Evolutionary conservation across 129 eudicot genomes (phyloP), one percentile per base, ranked within the genome.

Genomic region (Saussurea involucrata): DNA sequence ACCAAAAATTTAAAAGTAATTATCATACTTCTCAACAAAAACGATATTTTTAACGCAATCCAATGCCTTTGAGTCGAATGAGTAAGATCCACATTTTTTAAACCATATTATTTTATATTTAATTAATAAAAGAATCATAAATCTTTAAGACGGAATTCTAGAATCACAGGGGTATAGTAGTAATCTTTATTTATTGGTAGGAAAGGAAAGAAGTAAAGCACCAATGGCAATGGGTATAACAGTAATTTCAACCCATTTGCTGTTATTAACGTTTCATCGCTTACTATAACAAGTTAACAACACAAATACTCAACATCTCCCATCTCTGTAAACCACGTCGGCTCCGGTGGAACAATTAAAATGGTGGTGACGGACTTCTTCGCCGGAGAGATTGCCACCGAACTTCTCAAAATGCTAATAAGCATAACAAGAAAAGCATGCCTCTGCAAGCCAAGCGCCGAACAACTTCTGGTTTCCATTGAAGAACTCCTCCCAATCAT

Each of bases 361-460:
- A 94, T 91, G 96, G 87, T 84, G 36, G 83, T 94, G 5, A 83
- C 93, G 15, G 98, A 94, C 33, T 69, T 91, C 3, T 94, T 94
- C 77, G 98, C 84, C 79, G 98, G 98, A 71, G 98, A 94, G 68
- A 89, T 94, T 1, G 88, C 97, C 78, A 87, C 93, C 2, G 98
- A 94, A 75, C 97, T 94, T 12, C 85, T 94, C 20, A 94, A 91
- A 80, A 75, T 76, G 78, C 89, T 94, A 68, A 0, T 89, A 8
- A 12, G 63, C 58, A 94, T 91, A 29, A 65, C 89, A 64, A 58
- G 80, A 28, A 91, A 87, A 69, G 92, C 98, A 0, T 72, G 82
- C 10, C 34, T 84, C n/a, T 91, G 92, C 85, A 85, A 86, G 68
- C 46, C 80, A 10, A 86, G 88, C 33, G 97, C 98, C 70, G 87